A percentile compares a stretch with the other conserved stretches of the same genome.
Conservation (phyloP, 306 rosid genomes). For the Pachyrhizus erosus region DNA sequence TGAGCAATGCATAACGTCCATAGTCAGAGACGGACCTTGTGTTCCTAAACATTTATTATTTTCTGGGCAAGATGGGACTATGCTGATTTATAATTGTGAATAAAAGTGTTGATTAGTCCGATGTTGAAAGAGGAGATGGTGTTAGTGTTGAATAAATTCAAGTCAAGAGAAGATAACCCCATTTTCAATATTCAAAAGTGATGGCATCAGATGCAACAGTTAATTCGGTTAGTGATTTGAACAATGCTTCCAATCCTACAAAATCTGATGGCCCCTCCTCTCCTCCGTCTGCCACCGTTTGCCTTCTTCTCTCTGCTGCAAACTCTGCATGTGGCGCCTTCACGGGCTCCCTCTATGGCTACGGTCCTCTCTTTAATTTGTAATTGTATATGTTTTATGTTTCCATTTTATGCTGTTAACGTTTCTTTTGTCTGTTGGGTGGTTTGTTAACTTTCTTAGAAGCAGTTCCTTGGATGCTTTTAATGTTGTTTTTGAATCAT, state of each 20-base stretch:
- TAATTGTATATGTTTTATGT: background rate
- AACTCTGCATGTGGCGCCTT: slow-evolving; percentile 76
- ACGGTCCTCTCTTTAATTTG: slow-evolving; percentile 53
- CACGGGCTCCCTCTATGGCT: slow-evolving; percentile 86
- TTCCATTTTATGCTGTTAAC: background rate
- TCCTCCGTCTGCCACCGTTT: slow-evolving; percentile 40
- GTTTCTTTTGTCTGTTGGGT: background rate
- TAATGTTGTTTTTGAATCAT: background rate
- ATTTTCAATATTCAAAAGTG: background rate
- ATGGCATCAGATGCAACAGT: background rate
- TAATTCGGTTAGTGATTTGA: slow-evolving; percentile 16
- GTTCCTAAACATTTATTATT: no score
- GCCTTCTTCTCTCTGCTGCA: slow-evolving; percentile 69
- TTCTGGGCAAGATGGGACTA: no score
- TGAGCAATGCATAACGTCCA: no score
- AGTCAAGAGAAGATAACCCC: background rate
- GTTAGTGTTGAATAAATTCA: background rate
- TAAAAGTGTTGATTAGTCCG: no score
- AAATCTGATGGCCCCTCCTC: slow-evolving; percentile 40
- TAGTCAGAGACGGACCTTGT: no score
- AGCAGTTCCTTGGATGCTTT: background rate
- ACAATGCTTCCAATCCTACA: slow-evolving; percentile 45
- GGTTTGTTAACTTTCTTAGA: background rate
- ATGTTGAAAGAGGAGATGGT: no score
- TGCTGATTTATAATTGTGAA: no score